Base-by-base conservation (phyloP, 192 early-diverging fungal species). In the Coemansia sp. region DNA sequence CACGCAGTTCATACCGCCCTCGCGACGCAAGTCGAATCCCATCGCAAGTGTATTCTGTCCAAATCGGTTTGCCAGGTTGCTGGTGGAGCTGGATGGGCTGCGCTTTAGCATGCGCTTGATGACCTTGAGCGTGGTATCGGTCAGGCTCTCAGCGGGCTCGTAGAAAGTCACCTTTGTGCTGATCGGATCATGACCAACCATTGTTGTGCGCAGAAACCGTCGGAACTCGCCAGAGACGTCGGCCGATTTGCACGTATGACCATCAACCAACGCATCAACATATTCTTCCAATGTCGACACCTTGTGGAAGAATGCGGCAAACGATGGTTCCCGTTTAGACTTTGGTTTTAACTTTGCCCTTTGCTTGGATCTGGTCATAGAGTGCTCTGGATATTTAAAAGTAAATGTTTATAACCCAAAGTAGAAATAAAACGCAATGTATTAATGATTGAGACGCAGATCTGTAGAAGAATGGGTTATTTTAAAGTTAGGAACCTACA, bases 221-320 rank as follows among this genome's bases (percentile, higher is more conserved):
- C 42, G 56, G 42, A 57, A 74, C 15, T 53, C 61, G 11, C 40
- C 40, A 2, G 49, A 2, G 55, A 67, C 68, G 49, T 25, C 62
- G 15, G 42, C 49, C 48, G 14, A 37, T 34, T 21, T 18, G 46
- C 71, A 71, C 42, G 47, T 50, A 10, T 55, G 38, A 9, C 57
- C 65, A 4, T 34, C 62, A 9, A 80, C 71, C 38, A 80, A 58
- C 3, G 58, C 34, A 20, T 71, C 68, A 61, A 80, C 67, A 55
- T 68, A 80, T 23, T 55, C 68, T 8, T 60, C 51, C 26, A 80
- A 56, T 38, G 77, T 56, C 24, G 71, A 68, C 6, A 74, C 63
- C 5, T n/a, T 44, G 46, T 34, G 18, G 31, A 60, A 67, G 25
- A 59, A 67, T n/a, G 58, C 34, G 0, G 63, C 63, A 14, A 64